A percentile compares a stretch with the other conserved stretches of the same genome.
phyloP scores from a whole-genome alignment of 225 moss, liverwort and hornwort genomes.

The Pseudoscleropodium purum region DNA sequence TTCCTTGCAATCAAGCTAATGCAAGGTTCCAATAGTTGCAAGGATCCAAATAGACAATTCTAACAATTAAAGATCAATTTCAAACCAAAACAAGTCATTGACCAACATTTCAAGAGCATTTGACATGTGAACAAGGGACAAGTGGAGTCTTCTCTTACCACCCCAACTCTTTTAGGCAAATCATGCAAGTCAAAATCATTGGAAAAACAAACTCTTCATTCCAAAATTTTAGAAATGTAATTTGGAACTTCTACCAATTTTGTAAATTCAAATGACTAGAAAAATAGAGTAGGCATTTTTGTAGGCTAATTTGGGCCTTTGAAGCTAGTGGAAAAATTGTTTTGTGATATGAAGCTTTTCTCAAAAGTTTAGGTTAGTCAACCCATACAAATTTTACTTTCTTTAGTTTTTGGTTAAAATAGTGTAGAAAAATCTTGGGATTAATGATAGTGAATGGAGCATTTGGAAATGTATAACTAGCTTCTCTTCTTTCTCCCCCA shows the following conservation, averaged over 20 bases:
- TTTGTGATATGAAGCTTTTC: neutral
- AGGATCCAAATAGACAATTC: accelerated
- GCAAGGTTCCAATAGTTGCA: too few species aligned
- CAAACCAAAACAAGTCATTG: accelerated
- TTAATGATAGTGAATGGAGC: too few species aligned
- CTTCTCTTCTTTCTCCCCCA: neutral
- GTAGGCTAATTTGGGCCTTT: neutral
- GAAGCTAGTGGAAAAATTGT: neutral
- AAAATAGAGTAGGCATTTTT: too few species aligned
- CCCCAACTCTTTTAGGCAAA: neutral
- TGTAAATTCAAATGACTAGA: too few species aligned
- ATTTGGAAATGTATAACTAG: too few species aligned
- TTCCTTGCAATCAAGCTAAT: too few species aligned
- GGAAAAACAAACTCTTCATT: neutral
- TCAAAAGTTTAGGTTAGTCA: neutral
- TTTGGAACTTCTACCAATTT: accelerated
- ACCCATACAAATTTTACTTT: neutral
- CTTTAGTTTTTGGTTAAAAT: neutral
- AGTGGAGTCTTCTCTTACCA: neutral
- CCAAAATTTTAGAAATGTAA: neutral
- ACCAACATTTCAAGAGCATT: neutral
- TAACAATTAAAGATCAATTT: neutral
- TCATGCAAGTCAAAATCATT: accelerated
- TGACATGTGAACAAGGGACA: accelerated
- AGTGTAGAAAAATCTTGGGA: neutral